Evolutionary conservation across 805 yeast genomes (phyloP).

Genomic region (Komagataella phaffii): DNA sequence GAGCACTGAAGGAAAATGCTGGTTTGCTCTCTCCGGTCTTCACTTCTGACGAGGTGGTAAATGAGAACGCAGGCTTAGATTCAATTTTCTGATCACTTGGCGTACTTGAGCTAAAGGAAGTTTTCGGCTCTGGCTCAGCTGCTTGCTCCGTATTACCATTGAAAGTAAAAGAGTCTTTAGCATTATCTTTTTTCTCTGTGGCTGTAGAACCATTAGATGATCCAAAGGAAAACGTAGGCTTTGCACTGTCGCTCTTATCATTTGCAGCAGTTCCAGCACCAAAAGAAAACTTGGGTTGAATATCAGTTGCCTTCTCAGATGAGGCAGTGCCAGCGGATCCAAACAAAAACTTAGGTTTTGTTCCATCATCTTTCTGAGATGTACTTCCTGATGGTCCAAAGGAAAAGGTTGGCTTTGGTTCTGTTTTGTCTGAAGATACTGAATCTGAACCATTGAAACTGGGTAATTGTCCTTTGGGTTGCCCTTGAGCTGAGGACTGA

Average conservation of each 20-base stretch:
- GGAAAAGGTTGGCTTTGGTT: not conserved
- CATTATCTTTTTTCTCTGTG: conserved; percentile 1
- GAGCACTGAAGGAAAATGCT: not conserved
- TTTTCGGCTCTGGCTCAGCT: not conserved
- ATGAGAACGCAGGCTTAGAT: not conserved
- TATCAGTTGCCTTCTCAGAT: not conserved
- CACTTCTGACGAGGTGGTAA: not conserved
- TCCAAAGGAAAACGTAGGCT: conserved; percentile 1
- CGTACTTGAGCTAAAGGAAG: not conserved
- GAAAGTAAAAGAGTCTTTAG: conserved; percentile 6
- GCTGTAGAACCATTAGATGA: not conserved
- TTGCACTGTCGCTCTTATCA: not conserved
- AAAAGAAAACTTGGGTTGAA: not conserved
- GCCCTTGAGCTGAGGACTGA: not conserved
- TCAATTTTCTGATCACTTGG: not conserved
- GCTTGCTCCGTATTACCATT: conserved; percentile 1
- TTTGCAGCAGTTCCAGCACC: not conserved
- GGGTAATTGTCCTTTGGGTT: not conserved
- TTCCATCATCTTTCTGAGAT: not conserved
- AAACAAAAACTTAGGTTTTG: not conserved
- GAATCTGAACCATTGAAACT: not conserved
- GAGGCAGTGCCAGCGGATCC: not conserved
- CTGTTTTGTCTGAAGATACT: not conserved
- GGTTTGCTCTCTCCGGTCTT: not conserved
- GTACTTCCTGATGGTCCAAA: conserved; percentile 1